A percentile compares a stretch with the other conserved stretches of the same genome.
Evolutionary conservation across 2,329 filamentous ascomycete genomes (phyloP).

Genomic region (Erysiphe neolycopersici): DNA sequence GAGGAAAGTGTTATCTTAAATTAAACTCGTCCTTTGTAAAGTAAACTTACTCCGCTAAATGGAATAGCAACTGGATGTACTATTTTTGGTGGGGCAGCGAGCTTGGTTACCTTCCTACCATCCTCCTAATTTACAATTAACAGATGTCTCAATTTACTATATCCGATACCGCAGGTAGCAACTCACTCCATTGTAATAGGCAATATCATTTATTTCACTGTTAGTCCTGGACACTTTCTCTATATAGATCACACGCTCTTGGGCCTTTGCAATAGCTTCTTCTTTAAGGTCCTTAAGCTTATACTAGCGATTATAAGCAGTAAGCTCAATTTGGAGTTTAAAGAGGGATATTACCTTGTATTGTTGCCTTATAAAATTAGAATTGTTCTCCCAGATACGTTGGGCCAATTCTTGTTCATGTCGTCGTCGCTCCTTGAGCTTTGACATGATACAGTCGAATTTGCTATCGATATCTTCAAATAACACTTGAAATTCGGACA

Average conservation of each 20-base stretch:
- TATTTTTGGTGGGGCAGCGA: conserved; percentile 1
- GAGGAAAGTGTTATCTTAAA: not conserved
- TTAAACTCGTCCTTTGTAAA: not conserved
- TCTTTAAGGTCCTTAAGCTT: conserved; percentile 1
- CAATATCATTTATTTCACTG: conserved; percentile 5
- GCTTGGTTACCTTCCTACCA: conserved; percentile 1
- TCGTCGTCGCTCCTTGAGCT: not conserved
- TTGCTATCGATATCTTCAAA: conserved; percentile 4
- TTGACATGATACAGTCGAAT: not conserved
- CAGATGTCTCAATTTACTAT: too few relatives aligned
- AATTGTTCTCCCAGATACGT: conserved; percentile 1
- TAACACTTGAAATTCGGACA: conserved; percentile 10
- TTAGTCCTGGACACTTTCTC: not conserved
- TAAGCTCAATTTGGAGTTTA: not conserved
- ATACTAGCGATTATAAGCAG: not conserved
- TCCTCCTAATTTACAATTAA: conserved; percentile 3
- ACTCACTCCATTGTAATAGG: conserved; percentile 2
- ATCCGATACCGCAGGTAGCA: not conserved
- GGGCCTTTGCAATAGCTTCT: not conserved
- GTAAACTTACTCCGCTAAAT: conserved; percentile 2
- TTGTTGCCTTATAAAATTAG: conserved; percentile 4
- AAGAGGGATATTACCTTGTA: conserved; percentile 4
- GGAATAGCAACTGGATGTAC: conserved; percentile 3
- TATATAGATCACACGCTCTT: not conserved
- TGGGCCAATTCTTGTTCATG: conserved; percentile 1